Evolutionary conservation across 2,329 filamentous ascomycete genomes (phyloP).

Genomic region (Aspergillus tamarii): DNA sequence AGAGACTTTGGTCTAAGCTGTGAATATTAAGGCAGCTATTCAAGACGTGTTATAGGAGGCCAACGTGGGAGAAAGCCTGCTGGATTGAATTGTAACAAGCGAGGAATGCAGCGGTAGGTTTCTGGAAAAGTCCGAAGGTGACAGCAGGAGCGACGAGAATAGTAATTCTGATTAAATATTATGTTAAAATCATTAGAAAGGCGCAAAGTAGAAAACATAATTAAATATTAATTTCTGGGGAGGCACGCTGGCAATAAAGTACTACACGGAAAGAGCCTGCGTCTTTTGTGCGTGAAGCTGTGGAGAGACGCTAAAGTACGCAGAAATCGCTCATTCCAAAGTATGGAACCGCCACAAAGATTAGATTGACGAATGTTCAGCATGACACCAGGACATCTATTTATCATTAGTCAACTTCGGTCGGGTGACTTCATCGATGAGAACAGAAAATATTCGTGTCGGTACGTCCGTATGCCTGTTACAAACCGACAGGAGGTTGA

Average conservation of each 20-base stretch:
- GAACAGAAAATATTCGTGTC: not conserved
- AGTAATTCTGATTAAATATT: not conserved
- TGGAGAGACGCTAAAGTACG: conserved; percentile 28
- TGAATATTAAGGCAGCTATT: not conserved
- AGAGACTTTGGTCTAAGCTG: not conserved
- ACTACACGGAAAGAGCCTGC: conserved; percentile 24
- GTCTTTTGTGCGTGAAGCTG: conserved; percentile 35
- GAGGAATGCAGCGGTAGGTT: not conserved
- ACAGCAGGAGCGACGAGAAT: not conserved
- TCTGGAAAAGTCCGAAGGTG: not conserved
- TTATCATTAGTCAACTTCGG: not conserved
- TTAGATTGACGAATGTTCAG: not conserved
- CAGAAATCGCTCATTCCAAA: conserved; percentile 40
- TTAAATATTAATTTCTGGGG: conserved; percentile 1
- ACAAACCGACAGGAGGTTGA: not conserved
- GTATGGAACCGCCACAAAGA: not conserved
- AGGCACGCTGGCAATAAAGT: conserved; percentile 5
- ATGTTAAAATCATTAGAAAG: not conserved
- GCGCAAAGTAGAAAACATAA: not conserved
- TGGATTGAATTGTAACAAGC: not conserved
- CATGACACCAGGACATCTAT: not conserved
- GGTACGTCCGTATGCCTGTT: not conserved
- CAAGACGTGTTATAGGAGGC: not conserved
- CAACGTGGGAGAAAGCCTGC: not conserved
- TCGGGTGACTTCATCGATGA: not conserved